Evolutionary conservation across 345 rosid species (phyloP).

Genomic region (Lagerstroemia speciosa): DNA sequence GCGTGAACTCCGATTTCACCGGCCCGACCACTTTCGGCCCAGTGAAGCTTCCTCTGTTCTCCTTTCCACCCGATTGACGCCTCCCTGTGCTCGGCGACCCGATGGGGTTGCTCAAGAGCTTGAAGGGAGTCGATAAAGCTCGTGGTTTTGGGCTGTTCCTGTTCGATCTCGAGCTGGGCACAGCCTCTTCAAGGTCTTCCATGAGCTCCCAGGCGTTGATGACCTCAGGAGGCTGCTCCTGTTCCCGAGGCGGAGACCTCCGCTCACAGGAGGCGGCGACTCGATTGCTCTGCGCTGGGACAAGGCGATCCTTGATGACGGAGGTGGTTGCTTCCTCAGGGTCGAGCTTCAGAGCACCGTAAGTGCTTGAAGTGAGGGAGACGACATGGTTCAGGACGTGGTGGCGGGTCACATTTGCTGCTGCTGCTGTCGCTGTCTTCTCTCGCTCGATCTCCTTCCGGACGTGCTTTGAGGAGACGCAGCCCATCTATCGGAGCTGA

Average conservation of each 20-base stretch:
- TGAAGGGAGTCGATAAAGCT: slow-evolving; percentile 25
- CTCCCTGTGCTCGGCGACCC: slow-evolving; percentile 33
- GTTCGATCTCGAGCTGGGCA: slow-evolving; percentile 5
- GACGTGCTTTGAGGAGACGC: slow-evolving; percentile 65
- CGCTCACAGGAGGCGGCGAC: background rate
- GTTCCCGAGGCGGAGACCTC: slow-evolving; percentile 23
- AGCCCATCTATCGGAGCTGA: slow-evolving; percentile 53
- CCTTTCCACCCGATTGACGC: slow-evolving; percentile 23
- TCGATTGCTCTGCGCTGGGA: slow-evolving; percentile 13
- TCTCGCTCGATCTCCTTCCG: slow-evolving; percentile 49
- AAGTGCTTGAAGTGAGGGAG: slow-evolving; percentile 85
- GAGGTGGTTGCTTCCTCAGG: slow-evolving; percentile 5
- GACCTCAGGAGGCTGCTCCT: slow-evolving; percentile 23
- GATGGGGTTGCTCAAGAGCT: slow-evolving; percentile 25
- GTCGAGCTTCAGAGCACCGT: slow-evolving; percentile 67
- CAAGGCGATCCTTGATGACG: slow-evolving; percentile 16
- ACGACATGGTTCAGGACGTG: slow-evolving; percentile 55
- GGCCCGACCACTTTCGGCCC: slow-evolving; percentile 5
- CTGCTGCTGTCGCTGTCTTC: slow-evolving; percentile 16
- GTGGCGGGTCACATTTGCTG: slow-evolving; percentile 42
- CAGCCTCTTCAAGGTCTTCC: slow-evolving; percentile 38
- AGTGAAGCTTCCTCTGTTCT: slow-evolving; percentile 20
- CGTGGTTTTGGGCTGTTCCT: slow-evolving; percentile 22
- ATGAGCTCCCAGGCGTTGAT: slow-evolving; percentile 40
- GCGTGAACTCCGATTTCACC: slow-evolving; percentile 18